phyloP scores from a whole-genome alignment of 1,139 yeast genomes.

The Diutina pseudorugosa region DNA sequence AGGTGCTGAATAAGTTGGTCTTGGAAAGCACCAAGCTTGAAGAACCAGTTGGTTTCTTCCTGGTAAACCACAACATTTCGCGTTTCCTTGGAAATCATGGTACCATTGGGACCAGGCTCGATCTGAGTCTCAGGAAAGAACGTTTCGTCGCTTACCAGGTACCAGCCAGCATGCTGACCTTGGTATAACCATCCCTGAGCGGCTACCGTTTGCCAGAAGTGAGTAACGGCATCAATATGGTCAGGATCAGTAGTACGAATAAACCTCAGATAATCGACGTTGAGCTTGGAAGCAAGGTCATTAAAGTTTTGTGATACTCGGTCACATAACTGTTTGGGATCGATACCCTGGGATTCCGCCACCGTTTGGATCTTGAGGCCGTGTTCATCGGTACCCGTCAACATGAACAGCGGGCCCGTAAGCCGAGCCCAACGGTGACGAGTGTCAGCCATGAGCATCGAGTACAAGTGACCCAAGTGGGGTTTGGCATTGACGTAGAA shows the following conservation, averaged over 20 bases:
- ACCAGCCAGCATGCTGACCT: conserved; percentile 89
- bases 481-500: conserved; percentile 95
- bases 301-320: conserved; percentile 52
- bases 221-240: conserved; percentile 52
- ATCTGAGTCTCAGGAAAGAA: conserved; percentile 81
- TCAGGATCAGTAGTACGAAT: conserved; percentile 85
- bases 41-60: conserved; percentile 79
- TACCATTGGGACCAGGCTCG: conserved; percentile 18
- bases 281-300: conserved; percentile 41
- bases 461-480: conserved; percentile 86
- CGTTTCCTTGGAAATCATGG: conserved; percentile 54
- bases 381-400: conserved; percentile 97
- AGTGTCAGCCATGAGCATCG: conserved; percentile 77
- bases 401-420: conserved; percentile 36
- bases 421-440: conserved; percentile 59
- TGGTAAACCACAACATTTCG: conserved; percentile 65
- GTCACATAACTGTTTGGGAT: conserved; percentile 66
- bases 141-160: conserved; percentile 87
- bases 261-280: conserved; percentile 60
- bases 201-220: conserved; percentile 55
- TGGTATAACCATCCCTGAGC: conserved; percentile 60
- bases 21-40: conserved; percentile 54
- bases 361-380: conserved; percentile 84
- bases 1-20: conserved; percentile 37
- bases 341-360: conserved; percentile 35